Conservation (phyloP, 1,284 basidiomycete genomes). For the Pseudomicrostroma phylloplanum region DNA sequence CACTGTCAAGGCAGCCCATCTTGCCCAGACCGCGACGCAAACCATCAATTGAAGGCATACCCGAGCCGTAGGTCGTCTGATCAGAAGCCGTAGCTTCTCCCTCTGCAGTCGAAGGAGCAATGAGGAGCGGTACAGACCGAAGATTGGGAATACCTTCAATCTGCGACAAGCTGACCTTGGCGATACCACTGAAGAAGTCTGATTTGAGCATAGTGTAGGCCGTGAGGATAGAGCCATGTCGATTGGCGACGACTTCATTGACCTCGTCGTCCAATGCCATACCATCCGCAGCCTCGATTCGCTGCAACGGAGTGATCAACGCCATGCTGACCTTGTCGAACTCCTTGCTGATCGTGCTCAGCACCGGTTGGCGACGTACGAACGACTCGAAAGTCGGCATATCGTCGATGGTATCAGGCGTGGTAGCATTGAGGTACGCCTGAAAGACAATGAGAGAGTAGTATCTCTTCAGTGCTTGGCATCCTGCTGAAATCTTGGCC, state of each 20-base stretch:
- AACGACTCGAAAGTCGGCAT: constrained; percentile 43
- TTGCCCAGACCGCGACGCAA: constrained; percentile 38
- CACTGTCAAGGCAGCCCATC: constrained; percentile 41
- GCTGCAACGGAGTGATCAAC: constrained; percentile 75
- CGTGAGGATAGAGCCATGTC: constrained; percentile 79
- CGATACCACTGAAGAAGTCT: constrained; percentile 69
- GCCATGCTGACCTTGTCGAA: constrained; percentile 71
- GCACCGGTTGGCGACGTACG: constrained; percentile 59
- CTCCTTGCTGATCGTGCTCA: constrained; percentile 92
- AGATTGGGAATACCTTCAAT: constrained; percentile 49
- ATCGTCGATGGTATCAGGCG: constrained; percentile 58
- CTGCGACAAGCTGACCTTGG: constrained; percentile 16
- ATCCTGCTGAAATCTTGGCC: constrained; percentile 56
- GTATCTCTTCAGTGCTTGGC: constrained; percentile 56
- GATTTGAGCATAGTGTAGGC: constrained; percentile 93
- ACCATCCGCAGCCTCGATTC: constrained; percentile 56
- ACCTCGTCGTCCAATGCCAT: constrained; percentile 61
- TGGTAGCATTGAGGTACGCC: constrained; percentile 79
- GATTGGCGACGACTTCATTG: constrained; percentile 63
- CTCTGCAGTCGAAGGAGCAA: constrained; percentile 4
- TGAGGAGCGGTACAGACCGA: constrained; percentile 33
- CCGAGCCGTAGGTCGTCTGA: constrained; percentile 39
- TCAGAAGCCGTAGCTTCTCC: constrained; percentile 18
- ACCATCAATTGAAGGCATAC: constrained; percentile 49
- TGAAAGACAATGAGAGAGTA: constrained; percentile 90